Base-by-base conservation (phyloP, 2,329 filamentous ascomycete species). In the Saccharata proteae region DNA sequence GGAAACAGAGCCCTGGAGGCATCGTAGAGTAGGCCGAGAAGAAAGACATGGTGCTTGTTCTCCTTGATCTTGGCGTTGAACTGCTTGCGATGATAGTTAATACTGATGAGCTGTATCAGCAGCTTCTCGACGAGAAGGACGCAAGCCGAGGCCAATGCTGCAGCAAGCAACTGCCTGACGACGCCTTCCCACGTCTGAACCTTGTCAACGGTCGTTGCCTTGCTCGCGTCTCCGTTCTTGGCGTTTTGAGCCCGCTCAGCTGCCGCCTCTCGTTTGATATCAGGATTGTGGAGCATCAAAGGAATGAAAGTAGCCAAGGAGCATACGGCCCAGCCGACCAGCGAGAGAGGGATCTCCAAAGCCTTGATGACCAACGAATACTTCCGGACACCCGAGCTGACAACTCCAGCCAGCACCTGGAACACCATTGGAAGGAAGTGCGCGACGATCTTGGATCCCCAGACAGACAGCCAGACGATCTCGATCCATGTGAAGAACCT, bases 1-100 rank as follows among this genome's bases (percentile, higher is more conserved):
- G 90, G 90, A 49, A 96, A 98, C 30, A 96, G 65, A 4, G 75
- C 69, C 32, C 85, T 72, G 3, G 88, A 94, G 13, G 86, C 85
- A 41, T 96, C 86, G 54, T 92, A 94, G 34, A 98, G 74, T 17
- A 90, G 62, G 12, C 81, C 77, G 2, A 98, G 65, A 3, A 96
- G 70, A 48, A 74, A 71, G 28, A 96, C 71, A 43, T 88, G 82
- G 35, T 74, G 78, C 63, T 98, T 96, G 15, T 85, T 93, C 24
- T 84, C 77, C 54, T 83, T 81, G 64, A 98, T 96, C 48, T 68
- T 68, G 16, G 74, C 72, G 44, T 80, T 75, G 55, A 90, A 90
- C 27, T 84, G 85, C 42, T 83, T 76, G 47, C 83, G 77, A 53
- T 90, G 82, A 52, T 90, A 90, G 38, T 78, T 79, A 52, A 90